A percentile compares a stretch with the other conserved stretches of the same genome.
Conservation (phyloP, 306 rosid genomes). For the Acacia crassicarpa region DNA sequence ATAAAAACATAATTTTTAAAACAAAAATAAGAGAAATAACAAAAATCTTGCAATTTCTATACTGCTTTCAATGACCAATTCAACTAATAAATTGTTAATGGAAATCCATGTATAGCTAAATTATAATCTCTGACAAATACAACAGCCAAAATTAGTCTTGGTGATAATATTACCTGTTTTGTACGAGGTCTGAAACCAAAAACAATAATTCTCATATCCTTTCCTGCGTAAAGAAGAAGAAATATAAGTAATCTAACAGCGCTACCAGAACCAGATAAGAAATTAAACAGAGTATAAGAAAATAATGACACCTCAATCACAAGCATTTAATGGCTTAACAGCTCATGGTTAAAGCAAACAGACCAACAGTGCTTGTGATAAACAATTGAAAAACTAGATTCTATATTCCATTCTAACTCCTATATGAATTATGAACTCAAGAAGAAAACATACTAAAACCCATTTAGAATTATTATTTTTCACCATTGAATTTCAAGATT, state of each 20-base stretch:
- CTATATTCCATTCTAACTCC: background rate
- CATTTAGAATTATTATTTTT: background rate
- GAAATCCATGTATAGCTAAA: background rate
- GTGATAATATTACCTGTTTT: slow-evolving; percentile 66
- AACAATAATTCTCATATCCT: slow-evolving; percentile 92
- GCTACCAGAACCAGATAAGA: background rate
- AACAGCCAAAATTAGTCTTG: slow-evolving; percentile 9
- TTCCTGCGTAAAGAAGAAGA: slow-evolving; percentile 57
- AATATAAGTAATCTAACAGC: slow-evolving; percentile 20
- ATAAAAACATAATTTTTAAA: too few species aligned
- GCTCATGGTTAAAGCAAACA: background rate
- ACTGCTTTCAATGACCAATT: too few species aligned
- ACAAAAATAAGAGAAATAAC: too few species aligned
- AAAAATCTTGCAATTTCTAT: too few species aligned
- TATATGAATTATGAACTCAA: background rate
- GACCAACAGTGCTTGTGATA: background rate
- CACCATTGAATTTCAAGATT: background rate
- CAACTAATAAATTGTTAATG: too few species aligned
- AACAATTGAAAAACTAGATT: background rate
- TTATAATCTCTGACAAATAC: background rate
- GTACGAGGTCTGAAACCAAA: slow-evolving; percentile 90
- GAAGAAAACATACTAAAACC: background rate
- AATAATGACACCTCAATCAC: background rate
- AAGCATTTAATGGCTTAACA: background rate
- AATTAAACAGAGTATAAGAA: background rate